phyloP scores from a whole-genome alignment of 2,329 filamentous ascomycete species.

The Stromatinia cepivora region DNA sequence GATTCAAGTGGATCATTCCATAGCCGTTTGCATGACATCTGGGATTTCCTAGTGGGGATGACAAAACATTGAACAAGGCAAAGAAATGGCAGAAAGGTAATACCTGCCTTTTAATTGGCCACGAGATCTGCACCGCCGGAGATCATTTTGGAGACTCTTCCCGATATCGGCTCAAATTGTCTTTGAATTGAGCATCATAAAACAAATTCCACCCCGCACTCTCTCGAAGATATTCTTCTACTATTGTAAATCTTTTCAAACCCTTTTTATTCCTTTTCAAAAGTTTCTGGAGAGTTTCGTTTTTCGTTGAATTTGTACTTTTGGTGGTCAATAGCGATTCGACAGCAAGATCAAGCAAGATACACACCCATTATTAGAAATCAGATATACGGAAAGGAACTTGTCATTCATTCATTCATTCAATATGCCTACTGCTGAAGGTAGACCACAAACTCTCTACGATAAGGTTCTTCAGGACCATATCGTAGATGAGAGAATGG shows the following conservation, averaged over 20 bases:
- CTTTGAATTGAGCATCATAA: slow-evolving; percentile 24
- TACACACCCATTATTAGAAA: not conserved
- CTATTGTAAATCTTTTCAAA: not conserved
- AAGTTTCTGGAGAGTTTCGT: not conserved
- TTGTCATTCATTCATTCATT: not conserved
- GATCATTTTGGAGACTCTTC: not conserved
- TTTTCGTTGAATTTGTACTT: not conserved
- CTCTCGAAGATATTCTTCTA: not conserved
- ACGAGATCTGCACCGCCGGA: not conserved
- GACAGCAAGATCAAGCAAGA: not conserved
- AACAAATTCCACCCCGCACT: slow-evolving; percentile 19
- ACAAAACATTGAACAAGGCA: not conserved
- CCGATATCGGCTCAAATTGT: slow-evolving; percentile 23
- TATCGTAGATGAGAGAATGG: slow-evolving; percentile 91
- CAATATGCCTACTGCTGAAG: slow-evolving; percentile 25
- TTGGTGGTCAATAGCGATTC: not conserved
- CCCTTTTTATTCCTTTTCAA: not conserved
- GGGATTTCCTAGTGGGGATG: too few species aligned
- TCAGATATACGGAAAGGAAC: not conserved
- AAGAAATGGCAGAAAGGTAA: slow-evolving; percentile 11
- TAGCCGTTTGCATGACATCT: not conserved
- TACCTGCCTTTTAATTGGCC: not conserved
- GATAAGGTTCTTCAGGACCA: slow-evolving; percentile 97
- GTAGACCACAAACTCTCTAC: slow-evolving; percentile 66
- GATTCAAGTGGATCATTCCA: not conserved